Evolutionary conservation across 148 eudicot genomes (phyloP), one percentile per base, ranked within the genome.

Genomic region (Hydrangea macrophylla): DNA sequence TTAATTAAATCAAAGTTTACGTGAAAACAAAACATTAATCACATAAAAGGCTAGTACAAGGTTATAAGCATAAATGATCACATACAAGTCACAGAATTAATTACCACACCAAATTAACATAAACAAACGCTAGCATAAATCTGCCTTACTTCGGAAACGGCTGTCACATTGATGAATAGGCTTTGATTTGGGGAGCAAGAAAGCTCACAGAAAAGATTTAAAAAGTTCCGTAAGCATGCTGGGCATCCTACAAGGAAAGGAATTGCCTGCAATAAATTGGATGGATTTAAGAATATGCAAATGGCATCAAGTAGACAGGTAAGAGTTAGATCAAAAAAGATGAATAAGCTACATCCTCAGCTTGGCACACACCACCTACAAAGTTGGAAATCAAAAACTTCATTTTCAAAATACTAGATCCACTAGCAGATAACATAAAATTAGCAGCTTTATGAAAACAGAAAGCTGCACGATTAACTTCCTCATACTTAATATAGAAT

Each of bases 101-200:
- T 1, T 66, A 30, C 3, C 35, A 58, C 31, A 17, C 39, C 23
- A 37, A 18, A 12, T 58, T 69, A 20, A 23, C 45, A 24, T 30
- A 30, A 58, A 23, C 36, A 61, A 4, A 6, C 8, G 17, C 23
- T 48, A 70, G 62, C 55, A 61, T 12, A 37, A 58, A 27, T 25
- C 37, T 42, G 25, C 65, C 80, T 69, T 30, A 86, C 91, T 88
- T 84, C n/a, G 55, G 73, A 65, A 64, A 70, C 67, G 70, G 91
- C 84, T 63, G 91, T 75, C 53, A 86, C 91, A 76, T 86, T 84
- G 31, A 86, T 84, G 75, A 84, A 86, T 54, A 68, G 75, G 69
- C 91, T 84, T 79, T 86, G 91, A 70, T 86, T 82, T 70, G 91
- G 88, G 42, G 91, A 86, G 80, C 91, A 86, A n/a, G 91, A 82